Evolutionary conservation across 2,329 filamentous ascomycete species (phyloP).

Genomic region (Monosporascus cannonballus): DNA sequence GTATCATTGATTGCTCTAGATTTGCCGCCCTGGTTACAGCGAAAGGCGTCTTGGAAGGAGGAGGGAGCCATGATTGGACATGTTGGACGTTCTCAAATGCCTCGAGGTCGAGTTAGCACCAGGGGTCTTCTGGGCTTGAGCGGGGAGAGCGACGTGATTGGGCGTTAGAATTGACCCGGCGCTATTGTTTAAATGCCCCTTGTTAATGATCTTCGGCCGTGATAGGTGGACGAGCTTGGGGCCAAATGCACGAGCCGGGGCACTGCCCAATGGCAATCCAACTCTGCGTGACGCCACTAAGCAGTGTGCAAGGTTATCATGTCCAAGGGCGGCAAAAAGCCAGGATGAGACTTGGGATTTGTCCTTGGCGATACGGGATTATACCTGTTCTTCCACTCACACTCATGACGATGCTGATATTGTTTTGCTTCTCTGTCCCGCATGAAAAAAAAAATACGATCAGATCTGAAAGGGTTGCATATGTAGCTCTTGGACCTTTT

Average conservation of each 20-base stretch:
- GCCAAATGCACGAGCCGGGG: constrained; percentile 17
- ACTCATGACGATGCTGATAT: too few relatives aligned
- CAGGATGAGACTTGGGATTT: too few relatives aligned
- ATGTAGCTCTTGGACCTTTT: too few relatives aligned
- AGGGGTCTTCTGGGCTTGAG: constrained; percentile 10
- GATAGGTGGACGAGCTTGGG: constrained; percentile 26
- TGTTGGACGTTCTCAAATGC: constrained; percentile 12
- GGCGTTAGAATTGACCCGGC: constrained; percentile 19
- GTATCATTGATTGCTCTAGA: constrained; percentile 8
- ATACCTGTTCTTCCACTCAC: too few relatives aligned
- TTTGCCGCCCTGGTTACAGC: constrained; percentile 21
- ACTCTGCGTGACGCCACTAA: constrained; percentile 32
- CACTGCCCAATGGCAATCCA: constrained; percentile 32
- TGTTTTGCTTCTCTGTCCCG: too few relatives aligned
- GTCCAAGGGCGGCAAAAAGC: constrained; percentile 37
- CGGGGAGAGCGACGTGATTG: constrained; percentile 20
- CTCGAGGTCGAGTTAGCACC: constrained; percentile 17
- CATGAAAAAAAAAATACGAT: too few relatives aligned
- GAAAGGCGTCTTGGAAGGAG: constrained; percentile 16
- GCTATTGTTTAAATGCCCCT: constrained; percentile 20
- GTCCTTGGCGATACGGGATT: too few relatives aligned
- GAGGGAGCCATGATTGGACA: constrained; percentile 13
- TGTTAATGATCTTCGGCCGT: constrained; percentile 24
- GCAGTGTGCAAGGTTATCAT: constrained; percentile 31
- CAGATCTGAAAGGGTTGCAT: too few relatives aligned